A percentile compares a stretch with the other conserved stretches of the same genome.
These are phyloP conservation scores for Aurantiochytrium sp. DNA, from an alignment of 108 stramenopile species.

Conservation along the genomic window DNA sequence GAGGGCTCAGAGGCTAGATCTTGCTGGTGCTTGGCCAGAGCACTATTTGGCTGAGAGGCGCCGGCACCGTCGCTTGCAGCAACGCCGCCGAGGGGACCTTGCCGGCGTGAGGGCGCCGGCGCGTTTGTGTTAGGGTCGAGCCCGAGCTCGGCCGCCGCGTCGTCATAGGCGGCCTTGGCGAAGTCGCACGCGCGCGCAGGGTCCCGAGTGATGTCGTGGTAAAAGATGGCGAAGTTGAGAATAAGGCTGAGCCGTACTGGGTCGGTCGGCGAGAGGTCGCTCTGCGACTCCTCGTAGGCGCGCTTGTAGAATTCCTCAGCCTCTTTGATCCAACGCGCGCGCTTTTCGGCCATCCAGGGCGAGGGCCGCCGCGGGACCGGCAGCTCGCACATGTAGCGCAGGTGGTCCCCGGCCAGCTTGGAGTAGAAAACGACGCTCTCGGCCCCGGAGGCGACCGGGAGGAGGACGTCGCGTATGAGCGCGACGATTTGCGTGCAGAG, in stretches of 20 bases:
- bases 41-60: no score
- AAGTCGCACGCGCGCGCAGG: not conserved
- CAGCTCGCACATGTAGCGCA: constrained; percentile 1
- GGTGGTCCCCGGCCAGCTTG: not conserved
- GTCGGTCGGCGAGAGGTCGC: constrained; percentile 1
- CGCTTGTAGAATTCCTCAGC: not conserved
- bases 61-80: no score
- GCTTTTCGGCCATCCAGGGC: not conserved
- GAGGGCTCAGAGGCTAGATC: no score
- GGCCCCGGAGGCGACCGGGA: not conserved
- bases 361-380: not conserved
- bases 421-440: constrained; percentile 4
- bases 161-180: not conserved
- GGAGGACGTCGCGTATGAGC: not conserved
- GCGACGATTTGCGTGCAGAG: not conserved
- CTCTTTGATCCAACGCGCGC: not conserved
- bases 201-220: not conserved
- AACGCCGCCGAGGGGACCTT: no score
- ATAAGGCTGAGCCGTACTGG: constrained; percentile 6
- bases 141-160: constrained; percentile 1
- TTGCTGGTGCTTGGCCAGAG: no score
- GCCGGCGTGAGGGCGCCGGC: no score
- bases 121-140: not conserved
- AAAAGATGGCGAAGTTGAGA: constrained; percentile 7
- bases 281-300: constrained; percentile 13